Evolutionary conservation across 768 basidiomycete genomes (phyloP), one percentile per base, ranked within the genome.

Genomic region (Paxillus rubicundulus): DNA sequence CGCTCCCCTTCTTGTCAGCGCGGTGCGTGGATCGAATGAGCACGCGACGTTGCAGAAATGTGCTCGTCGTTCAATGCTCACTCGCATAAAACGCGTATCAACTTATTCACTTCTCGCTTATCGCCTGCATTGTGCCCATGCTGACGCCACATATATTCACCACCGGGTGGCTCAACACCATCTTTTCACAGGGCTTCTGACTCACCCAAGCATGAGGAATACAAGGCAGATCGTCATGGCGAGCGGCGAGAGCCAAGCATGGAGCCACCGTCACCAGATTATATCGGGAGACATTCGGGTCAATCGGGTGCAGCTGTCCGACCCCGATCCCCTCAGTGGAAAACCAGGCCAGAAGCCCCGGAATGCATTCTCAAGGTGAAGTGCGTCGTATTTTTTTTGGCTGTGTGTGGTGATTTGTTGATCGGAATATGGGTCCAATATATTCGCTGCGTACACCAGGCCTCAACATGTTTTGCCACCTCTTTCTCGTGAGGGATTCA

Each of bases 381-480:
- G 67, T 68, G 57, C 50, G 66, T 64, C 59, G 13, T 47, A 30
- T 32, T 27, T 57, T 27, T 57, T 56, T 55, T 48, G 28, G 38
- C 39, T 49, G 17, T 54, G 38, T 45, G 42, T 33, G 38, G 51
- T 52, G 55, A 60, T 45, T 43, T 38, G 49, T 45, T 68, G 62
- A 67, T 66, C 62, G 64, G 58, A 52, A 66, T 52, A 49, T 50
- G 53, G 37, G 54, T 47, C 30, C 20, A 52, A 60, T 57, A 43
- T 47, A 61, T 57, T 61, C 54, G 32, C 58, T 60, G 59, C 59
- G 59, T 65, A 58, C 67, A 61, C 58, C 65, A 64, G 67, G 65
- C 56, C 55, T 51, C 70, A 62, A 62, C 68, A 70, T 67, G 70
- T 54, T 49, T 57, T 68, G 53, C 68, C 68, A 56, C 60, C 68